These are phyloP conservation scores for Eucalyptus albens DNA, from an alignment of 345 rosid genomes.

Conservation along the genomic window DNA sequence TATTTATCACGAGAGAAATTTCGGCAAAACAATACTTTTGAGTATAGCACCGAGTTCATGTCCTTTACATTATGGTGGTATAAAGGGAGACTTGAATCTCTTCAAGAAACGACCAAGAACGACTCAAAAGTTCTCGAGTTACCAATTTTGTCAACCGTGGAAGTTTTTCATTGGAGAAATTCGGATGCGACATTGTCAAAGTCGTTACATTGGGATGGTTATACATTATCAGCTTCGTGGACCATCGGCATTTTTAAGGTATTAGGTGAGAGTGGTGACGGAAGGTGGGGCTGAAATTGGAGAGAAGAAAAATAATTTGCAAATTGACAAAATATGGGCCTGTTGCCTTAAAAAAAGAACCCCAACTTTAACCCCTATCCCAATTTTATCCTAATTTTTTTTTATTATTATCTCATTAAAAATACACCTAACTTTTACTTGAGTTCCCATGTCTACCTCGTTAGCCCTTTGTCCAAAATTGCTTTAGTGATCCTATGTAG, in stretches of 20 bases:
- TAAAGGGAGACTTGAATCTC: background rate
- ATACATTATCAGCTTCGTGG: background rate
- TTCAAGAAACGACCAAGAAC: background rate
- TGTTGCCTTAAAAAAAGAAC: background rate
- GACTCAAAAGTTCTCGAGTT: background rate
- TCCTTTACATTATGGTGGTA: background rate
- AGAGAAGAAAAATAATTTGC: background rate
- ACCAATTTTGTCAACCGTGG: background rate
- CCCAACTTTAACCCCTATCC: no score
- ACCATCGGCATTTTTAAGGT: background rate
- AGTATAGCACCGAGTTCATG: background rate
- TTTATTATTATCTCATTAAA: no score
- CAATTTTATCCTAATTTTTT: background rate
- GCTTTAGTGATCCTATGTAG: background rate
- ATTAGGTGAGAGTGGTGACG: background rate
- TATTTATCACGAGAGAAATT: no score
- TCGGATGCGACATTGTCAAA: background rate
- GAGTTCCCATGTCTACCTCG: no score
- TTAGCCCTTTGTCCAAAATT: background rate
- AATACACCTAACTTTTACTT: no score
- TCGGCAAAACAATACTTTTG: background rate
- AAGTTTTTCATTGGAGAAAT: background rate
- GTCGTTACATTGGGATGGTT: background rate
- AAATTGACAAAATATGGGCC: background rate
- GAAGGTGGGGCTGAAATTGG: background rate